Evolutionary conservation across 2,329 filamentous ascomycete species (phyloP), one percentile per base, ranked within the genome.

Genomic region (Zarea fungicola): DNA sequence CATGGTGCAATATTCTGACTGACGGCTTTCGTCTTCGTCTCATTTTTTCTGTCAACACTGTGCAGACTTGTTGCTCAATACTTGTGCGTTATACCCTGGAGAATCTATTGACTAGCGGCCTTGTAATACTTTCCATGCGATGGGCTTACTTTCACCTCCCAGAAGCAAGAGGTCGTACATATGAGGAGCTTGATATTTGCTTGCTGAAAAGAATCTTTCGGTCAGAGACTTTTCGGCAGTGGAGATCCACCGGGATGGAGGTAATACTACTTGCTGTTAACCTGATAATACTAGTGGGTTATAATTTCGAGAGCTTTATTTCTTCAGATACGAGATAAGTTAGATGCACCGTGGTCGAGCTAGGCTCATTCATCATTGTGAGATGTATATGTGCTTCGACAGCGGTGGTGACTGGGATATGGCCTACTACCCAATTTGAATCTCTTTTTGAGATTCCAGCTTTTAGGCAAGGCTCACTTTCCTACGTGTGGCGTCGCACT

Each of bases 71-170:
- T 66, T 0, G 72, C 70, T 1, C 66, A 76, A 51, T 53, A 76
- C 8, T 63, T 76, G 4, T 72, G 67, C 41, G 74, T 74, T 22
- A 56, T 77, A 8, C 70, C 73, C 0, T 75, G 71, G 65, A 69
- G 69, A 5, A 62, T 69, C 6, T 70, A 76, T 51, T 53, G 19
- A 50, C 29, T 13, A 11, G 48, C 52, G 21, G 49, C 49, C 26
- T 56, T 46, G 55, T 49, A 45, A 42, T 52, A 1, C 43, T 54
- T 36, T 55, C 54, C 16, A 43, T 56, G 4, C 26, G 49, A 13
- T 62, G 58, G 59, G 57, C 56, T 1, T 56, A 53, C 25, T 59
- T 62, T 29, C 52, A 58, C 3, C 49, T 62, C 4, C 60, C 60
- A 3, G 58, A 62, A 44, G 59, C 60, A 6, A 56, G 54, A 37